phyloP scores from a whole-genome alignment of 2,329 filamentous ascomycete species.

The Diaporthe velutina region DNA sequence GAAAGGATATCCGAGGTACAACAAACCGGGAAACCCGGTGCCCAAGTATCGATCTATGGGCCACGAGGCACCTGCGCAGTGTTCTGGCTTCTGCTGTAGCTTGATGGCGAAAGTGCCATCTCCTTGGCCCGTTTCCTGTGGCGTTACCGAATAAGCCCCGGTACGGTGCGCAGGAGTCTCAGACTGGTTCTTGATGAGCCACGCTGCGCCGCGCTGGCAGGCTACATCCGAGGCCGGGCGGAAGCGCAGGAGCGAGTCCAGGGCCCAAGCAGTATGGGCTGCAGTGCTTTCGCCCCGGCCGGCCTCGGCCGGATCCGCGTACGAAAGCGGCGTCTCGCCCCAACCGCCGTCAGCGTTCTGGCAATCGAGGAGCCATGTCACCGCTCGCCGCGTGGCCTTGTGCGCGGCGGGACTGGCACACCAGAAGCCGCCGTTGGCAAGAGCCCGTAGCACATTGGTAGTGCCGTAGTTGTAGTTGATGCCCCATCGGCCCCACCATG shows the following conservation, averaged over 20 bases:
- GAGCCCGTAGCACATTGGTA: conserved; percentile 13
- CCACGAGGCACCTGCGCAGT: conserved; percentile 3
- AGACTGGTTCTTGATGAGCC: conserved; percentile 17
- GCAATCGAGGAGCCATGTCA: conserved; percentile 5
- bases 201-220: not conserved
- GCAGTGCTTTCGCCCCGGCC: conserved; percentile 6
- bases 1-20: conserved; percentile 19
- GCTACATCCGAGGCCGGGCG: not conserved
- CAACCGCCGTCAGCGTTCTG: conserved; percentile 14
- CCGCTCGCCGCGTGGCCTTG: not conserved
- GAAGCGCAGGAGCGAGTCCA: conserved; percentile 3
- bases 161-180: not conserved
- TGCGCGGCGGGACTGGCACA: not conserved
- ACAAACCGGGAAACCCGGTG: not conserved
- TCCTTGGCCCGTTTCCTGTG: not conserved
- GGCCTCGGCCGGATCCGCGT: not conserved
- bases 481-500: conserved; percentile 24
- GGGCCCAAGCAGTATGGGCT: conserved; percentile 4
- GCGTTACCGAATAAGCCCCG: conserved; percentile 8
- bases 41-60: not conserved
- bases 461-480: conserved; percentile 27
- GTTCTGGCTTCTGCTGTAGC: not conserved
- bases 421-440: conserved; percentile 7
- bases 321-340: conserved; percentile 17
- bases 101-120: conserved; percentile 12